Evolutionary conservation across 495 filamentous ascomycete genomes (phyloP).

Genomic region (Tuber microsphaerosporum): DNA sequence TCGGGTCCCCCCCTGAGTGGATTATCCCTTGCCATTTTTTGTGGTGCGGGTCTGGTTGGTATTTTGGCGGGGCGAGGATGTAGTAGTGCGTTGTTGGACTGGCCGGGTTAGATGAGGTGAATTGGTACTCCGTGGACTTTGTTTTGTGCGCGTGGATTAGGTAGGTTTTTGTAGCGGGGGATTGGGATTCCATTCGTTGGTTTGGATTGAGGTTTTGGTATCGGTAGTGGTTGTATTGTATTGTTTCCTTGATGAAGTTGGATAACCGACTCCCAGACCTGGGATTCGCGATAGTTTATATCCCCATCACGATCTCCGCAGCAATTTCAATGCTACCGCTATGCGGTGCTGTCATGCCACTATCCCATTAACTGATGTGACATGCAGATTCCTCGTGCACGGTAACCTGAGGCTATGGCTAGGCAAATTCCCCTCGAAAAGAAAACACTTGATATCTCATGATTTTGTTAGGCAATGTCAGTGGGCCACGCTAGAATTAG

Average conservation of each 20-base stretch:
- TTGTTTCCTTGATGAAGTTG: neutral
- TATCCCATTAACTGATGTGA: too few relatives aligned
- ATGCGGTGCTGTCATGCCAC: too few relatives aligned
- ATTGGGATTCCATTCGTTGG: neutral
- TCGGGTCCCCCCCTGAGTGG: slow-evolving; percentile 26
- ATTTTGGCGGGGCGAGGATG: slow-evolving; percentile 21
- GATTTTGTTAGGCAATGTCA: too few relatives aligned
- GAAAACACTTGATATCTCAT: too few relatives aligned
- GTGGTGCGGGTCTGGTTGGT: slow-evolving; percentile 2
- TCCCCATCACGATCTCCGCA: neutral
- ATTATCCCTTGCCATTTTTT: slow-evolving; percentile 17
- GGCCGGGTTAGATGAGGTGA: neutral
- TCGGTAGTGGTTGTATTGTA: too few relatives aligned
- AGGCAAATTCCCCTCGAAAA: too few relatives aligned
- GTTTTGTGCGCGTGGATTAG: neutral
- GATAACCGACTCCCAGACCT: neutral
- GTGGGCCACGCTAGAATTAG: too few relatives aligned
- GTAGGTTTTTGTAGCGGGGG: neutral
- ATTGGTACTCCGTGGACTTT: neutral
- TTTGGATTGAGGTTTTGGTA: neutral
- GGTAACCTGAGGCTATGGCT: too few relatives aligned
- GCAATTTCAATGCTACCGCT: too few relatives aligned
- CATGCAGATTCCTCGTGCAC: too few relatives aligned
- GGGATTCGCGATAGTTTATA: neutral
- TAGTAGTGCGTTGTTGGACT: slow-evolving; percentile 12